A percentile compares a stretch with the other conserved stretches of the same genome.
Evolutionary conservation across 1,139 yeast species (phyloP).

Genomic region (Eremothecium sinecaudum): DNA sequence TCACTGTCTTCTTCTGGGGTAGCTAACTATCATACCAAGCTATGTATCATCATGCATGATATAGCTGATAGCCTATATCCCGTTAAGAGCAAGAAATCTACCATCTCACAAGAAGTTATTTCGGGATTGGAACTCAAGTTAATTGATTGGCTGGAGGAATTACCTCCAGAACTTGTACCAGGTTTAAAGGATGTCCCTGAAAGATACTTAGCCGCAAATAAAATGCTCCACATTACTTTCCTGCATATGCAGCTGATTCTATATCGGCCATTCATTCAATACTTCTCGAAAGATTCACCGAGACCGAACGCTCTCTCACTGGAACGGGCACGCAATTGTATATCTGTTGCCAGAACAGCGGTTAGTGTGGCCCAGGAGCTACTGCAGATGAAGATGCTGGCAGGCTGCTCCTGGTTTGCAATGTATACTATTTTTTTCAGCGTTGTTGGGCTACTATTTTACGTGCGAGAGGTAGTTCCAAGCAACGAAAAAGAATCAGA

Average conservation of each 20-base stretch:
- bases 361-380: conserved; percentile 77
- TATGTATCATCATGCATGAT: conserved; percentile 51
- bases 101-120: conserved; percentile 45
- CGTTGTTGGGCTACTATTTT: conserved; percentile 78
- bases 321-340: conserved; percentile 76
- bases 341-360: conserved; percentile 75
- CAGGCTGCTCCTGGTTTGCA: conserved; percentile 91
- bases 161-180: conserved; percentile 69
- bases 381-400: conserved; percentile 61
- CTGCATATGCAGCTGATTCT: conserved; percentile 77
- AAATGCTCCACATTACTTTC: conserved; percentile 66
- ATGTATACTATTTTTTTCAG: conserved; percentile 88
- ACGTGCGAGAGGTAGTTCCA: conserved; percentile 62
- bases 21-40: conserved; percentile 76
- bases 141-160: conserved; percentile 61
- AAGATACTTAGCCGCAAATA: conserved; percentile 65
- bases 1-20: conserved; percentile 65
- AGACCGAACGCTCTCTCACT: conserved; percentile 42
- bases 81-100: conserved; percentile 31
- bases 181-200: conserved; percentile 50
- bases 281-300: conserved; percentile 39
- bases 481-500: conserved; percentile 51
- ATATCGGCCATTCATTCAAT: conserved; percentile 88
- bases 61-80: conserved; percentile 52
- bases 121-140: conserved; percentile 65